These are phyloP conservation scores for Thermomucor indicae-seudaticae DNA, from an alignment of 371 early-diverging fungal species.

Conservation along the genomic window DNA sequence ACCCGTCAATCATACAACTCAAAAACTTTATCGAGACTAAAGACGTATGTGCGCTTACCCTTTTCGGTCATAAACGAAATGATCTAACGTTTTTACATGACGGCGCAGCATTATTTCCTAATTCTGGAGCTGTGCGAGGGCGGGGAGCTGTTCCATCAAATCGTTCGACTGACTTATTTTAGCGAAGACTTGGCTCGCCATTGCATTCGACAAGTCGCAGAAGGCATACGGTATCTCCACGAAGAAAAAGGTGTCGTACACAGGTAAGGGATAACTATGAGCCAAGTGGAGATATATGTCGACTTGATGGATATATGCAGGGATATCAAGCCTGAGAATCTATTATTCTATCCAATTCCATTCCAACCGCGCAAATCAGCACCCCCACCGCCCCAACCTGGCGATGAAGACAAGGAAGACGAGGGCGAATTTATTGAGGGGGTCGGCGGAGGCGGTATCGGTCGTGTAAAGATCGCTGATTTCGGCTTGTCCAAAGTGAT, in stretches of 20 bases:
- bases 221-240: conserved; percentile 85
- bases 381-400: conserved; percentile 6
- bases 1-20: conserved; percentile 76
- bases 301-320: conserved; percentile 9
- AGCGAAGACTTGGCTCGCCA: conserved; percentile 73
- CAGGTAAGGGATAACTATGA: conserved; percentile 27
- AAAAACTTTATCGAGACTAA: conserved; percentile 61
- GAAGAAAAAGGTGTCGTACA: conserved; percentile 82
- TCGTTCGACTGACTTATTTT: conserved; percentile 75
- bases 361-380: conserved; percentile 17
- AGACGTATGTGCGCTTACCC: conserved; percentile 40
- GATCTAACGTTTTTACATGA: background rate
- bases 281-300: background rate
- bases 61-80: background rate
- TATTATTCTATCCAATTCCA: conserved; percentile 75
- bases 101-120: conserved; percentile 56
- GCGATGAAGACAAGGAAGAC: conserved; percentile 41
- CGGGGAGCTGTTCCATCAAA: conserved; percentile 83
- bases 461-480: conserved; percentile 65
- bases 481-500: conserved; percentile 70
- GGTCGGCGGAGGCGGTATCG: conserved; percentile 66
- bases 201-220: conserved; percentile 83
- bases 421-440: conserved; percentile 56
- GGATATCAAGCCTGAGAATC: conserved; percentile 97
- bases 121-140: conserved; percentile 76